A percentile compares a stretch with the other conserved stretches of the same genome.
Evolutionary conservation across 2,329 filamentous ascomycete genomes (phyloP).

Genomic region (Ascochyta rabiei): DNA sequence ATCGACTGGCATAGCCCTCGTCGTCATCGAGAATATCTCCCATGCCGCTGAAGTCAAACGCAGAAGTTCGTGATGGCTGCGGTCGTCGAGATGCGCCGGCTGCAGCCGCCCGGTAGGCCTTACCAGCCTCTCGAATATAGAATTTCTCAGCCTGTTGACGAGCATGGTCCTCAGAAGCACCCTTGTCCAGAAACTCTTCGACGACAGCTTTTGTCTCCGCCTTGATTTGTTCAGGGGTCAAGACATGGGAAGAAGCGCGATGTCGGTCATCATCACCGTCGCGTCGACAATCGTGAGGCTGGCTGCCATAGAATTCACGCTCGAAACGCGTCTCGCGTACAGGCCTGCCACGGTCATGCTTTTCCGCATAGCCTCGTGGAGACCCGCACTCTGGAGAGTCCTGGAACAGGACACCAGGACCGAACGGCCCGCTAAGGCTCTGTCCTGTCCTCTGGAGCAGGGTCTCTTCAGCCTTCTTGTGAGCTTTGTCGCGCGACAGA

Average conservation of each 20-base stretch:
- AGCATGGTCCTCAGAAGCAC: not conserved
- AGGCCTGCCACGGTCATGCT: not conserved
- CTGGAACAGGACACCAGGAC: not conserved
- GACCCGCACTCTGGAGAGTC: not conserved
- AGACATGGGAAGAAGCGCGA: not conserved
- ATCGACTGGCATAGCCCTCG: not conserved
- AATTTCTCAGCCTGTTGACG: not conserved
- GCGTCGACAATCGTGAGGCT: not conserved
- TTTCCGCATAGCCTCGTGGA: not conserved
- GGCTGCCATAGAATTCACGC: not conserved
- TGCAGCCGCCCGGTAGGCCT: not conserved
- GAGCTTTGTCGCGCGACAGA: not conserved
- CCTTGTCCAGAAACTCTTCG: not conserved
- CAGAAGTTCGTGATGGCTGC: not conserved
- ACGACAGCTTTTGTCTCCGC: not conserved
- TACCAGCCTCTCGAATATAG: not conserved
- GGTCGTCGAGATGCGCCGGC: not conserved
- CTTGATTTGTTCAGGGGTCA: not conserved
- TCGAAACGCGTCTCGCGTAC: not conserved
- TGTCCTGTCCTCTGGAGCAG: not conserved
- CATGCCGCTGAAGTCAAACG: not conserved
- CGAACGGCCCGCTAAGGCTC: not conserved
- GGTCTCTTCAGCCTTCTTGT: not conserved
- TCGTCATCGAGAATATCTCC: not conserved
- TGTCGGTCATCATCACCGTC: not conserved